These are phyloP conservation scores for Capronia americana DNA, from an alignment of 2,329 filamentous ascomycete genomes.

Conservation along the genomic window DNA sequence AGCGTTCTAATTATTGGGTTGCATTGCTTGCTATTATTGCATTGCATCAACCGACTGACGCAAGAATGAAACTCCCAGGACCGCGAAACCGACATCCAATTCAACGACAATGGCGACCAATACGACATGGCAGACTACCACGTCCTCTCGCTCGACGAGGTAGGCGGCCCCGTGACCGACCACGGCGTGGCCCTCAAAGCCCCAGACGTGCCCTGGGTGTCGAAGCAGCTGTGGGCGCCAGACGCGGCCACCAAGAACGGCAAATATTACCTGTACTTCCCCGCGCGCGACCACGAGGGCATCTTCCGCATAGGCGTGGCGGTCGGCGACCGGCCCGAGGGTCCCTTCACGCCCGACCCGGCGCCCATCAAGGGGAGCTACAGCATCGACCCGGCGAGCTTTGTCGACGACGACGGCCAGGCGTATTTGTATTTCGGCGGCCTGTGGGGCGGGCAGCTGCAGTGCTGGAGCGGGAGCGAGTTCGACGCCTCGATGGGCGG, in stretches of 20 bases:
- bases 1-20: not conserved
- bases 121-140: conserved; percentile 87
- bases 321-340: conserved; percentile 66
- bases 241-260: conserved; percentile 67
- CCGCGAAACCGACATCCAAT: conserved; percentile 73
- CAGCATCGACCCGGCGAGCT: conserved; percentile 77
- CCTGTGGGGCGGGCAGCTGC: conserved; percentile 80
- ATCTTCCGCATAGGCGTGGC: conserved; percentile 80
- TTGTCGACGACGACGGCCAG: conserved; percentile 71
- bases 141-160: conserved; percentile 69
- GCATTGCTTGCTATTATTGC: not conserved
- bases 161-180: conserved; percentile 68
- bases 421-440: conserved; percentile 79
- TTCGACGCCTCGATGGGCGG: conserved; percentile 65
- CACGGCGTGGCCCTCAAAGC: conserved; percentile 72
- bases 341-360: conserved; percentile 71
- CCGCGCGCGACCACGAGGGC: conserved; percentile 71
- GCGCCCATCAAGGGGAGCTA: conserved; percentile 71
- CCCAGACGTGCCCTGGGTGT: conserved; percentile 75
- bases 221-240: conserved; percentile 81
- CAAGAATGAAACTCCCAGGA: conserved; percentile 57
- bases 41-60: not conserved
- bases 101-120: conserved; percentile 85
- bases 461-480: conserved; percentile 64
- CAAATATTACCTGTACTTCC: conserved; percentile 79